phyloP scores from a whole-genome alignment of 2,329 filamentous ascomycete genomes.

The Pezicula carpinea region DNA sequence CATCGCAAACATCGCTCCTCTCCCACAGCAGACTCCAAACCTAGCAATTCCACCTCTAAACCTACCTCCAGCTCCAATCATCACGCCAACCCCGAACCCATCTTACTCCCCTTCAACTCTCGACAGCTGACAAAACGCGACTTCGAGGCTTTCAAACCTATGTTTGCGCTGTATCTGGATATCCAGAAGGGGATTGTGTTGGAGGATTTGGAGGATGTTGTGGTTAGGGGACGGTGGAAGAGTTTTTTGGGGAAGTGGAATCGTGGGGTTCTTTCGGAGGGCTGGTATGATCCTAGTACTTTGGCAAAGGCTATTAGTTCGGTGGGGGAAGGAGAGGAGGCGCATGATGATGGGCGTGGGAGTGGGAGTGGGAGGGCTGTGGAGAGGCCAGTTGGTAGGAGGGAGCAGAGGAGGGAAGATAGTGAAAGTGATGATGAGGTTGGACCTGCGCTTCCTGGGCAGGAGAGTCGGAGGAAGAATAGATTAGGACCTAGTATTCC shows the following conservation, averaged over 20 bases:
- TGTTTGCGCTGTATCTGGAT: constrained; percentile 82
- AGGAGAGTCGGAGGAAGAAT: constrained; percentile 19
- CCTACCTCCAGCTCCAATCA: too few relatives aligned
- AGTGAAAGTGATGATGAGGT: constrained; percentile 32
- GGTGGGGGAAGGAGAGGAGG: constrained; percentile 6
- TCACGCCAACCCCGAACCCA: constrained; percentile 2
- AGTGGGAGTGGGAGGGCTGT: constrained; percentile 6
- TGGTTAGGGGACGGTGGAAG: constrained; percentile 84
- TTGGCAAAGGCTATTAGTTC: constrained; percentile 27
- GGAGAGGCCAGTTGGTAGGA: neutral
- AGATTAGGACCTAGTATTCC: constrained; percentile 60
- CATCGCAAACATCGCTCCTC: constrained; percentile 28
- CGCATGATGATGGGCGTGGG: constrained; percentile 9
- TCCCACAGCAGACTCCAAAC: constrained; percentile 29
- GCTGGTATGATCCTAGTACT: constrained; percentile 84
- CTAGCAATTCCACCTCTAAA: too few relatives aligned
- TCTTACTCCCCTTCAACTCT: constrained; percentile 59
- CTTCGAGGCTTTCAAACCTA: constrained; percentile 56
- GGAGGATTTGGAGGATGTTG: constrained; percentile 65
- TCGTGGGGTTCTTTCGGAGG: constrained; percentile 75
- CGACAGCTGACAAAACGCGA: constrained; percentile 65
- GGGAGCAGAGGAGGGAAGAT: constrained; percentile 8
- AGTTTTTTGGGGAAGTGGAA: constrained; percentile 92
- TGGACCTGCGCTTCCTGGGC: constrained; percentile 42
- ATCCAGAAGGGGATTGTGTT: constrained; percentile 77